Evolutionary conservation across 495 filamentous ascomycete genomes (phyloP).

Genomic region (Podospora appendiculata): DNA sequence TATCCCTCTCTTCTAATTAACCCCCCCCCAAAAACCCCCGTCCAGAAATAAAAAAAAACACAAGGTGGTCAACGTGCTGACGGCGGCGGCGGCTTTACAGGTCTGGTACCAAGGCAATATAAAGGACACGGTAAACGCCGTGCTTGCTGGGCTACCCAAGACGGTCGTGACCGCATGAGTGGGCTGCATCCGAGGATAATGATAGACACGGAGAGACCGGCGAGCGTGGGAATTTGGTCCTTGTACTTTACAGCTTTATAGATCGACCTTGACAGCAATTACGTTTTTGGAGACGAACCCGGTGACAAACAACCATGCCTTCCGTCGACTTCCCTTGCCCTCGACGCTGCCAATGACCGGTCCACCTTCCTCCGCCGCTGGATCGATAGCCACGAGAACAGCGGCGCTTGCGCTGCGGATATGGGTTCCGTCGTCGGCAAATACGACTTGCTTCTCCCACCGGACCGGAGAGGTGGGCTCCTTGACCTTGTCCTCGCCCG

Average conservation of each 20-base stretch:
- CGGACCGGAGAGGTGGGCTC: background rate
- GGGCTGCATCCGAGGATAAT: no score
- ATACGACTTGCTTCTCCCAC: conserved; percentile 42
- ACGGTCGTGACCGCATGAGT: no score
- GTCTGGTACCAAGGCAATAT: no score
- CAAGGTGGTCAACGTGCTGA: no score
- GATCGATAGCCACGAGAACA: conserved; percentile 46
- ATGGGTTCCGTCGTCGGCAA: conserved; percentile 50
- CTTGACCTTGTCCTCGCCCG: conserved; percentile 3
- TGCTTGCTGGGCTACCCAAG: no score
- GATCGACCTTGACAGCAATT: conserved; percentile 46
- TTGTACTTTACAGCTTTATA: conserved; percentile 16
- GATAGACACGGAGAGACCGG: background rate
- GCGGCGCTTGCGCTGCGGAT: conserved; percentile 46
- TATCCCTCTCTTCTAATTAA: background rate
- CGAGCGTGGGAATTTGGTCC: background rate
- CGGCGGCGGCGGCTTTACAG: no score
- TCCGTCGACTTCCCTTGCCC: conserved; percentile 16
- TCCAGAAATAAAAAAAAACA: no score
- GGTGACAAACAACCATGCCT: conserved; percentile 52
- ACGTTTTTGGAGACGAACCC: conserved; percentile 48
- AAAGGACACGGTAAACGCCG: no score
- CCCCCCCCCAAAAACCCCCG: background rate
- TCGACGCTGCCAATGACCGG: conserved; percentile 16
- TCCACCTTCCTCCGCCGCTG: conserved; percentile 2